Percentiles rank a stretch among this genome's conserved stretches.
phyloP scores from a whole-genome alignment of 192 early-diverging fungal species.

The Funneliformis geosporum region DNA sequence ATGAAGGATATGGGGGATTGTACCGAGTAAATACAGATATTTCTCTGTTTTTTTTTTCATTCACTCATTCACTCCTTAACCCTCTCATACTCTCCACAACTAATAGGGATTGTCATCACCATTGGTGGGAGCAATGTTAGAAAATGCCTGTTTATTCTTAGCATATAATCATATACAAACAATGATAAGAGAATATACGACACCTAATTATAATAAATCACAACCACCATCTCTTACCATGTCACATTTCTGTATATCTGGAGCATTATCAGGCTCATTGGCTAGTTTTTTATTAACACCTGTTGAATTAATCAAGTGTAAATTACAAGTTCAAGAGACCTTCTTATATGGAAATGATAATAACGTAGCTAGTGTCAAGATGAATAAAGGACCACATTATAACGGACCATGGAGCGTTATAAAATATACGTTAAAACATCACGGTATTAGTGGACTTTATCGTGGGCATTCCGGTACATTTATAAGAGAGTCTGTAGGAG shows the following conservation, averaged over 20 bases:
- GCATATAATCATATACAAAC: constrained; percentile 84
- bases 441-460: constrained; percentile 74
- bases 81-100: background rate
- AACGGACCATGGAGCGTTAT: constrained; percentile 63
- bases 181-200: constrained; percentile 58
- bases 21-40: constrained; percentile 68
- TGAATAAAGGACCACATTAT: constrained; percentile 3
- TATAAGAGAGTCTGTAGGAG: constrained; percentile 87
- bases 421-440: constrained; percentile 46
- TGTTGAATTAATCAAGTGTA: constrained; percentile 95
- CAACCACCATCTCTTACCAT: constrained; percentile 52
- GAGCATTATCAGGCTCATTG: constrained; percentile 81
- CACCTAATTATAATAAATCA: constrained; percentile 25
- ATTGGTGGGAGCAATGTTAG: constrained; percentile 90
- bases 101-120: constrained; percentile 85
- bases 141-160: constrained; percentile 89
- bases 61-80: no score
- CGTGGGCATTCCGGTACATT: constrained; percentile 81
- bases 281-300: constrained; percentile 92
- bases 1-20: constrained; percentile 82
- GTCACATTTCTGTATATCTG: constrained; percentile 74
- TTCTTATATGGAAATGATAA: constrained; percentile 31
- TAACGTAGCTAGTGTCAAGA: background rate
- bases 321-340: constrained; percentile 85
- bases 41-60: background rate